Evolutionary conservation across 2,329 filamentous ascomycete genomes (phyloP).

Genomic region (Beauveria rudraprayagi): DNA sequence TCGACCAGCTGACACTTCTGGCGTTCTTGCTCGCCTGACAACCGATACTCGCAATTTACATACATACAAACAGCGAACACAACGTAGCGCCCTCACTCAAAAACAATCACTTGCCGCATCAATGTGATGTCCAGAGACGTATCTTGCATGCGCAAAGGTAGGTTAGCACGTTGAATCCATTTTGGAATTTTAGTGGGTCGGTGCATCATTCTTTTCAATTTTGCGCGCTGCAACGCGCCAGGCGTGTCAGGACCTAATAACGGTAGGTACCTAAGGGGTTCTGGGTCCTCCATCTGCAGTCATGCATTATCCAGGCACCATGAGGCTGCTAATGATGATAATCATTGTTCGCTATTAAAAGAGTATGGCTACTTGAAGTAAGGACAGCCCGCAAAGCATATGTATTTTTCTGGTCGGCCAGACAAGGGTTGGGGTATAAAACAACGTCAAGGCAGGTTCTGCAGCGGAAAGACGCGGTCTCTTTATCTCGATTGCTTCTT

Average conservation of each 20-base stretch:
- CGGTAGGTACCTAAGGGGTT: neutral
- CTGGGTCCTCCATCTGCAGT: too few relatives aligned
- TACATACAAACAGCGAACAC: neutral
- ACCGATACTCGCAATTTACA: neutral
- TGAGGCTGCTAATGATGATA: too few relatives aligned
- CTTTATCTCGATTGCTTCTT: neutral
- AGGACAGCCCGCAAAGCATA: too few relatives aligned
- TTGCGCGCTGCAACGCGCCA: neutral
- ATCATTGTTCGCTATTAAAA: too few relatives aligned
- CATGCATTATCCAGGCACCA: too few relatives aligned
- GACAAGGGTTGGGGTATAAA: too few relatives aligned
- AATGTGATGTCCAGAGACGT: neutral
- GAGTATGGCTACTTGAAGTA: too few relatives aligned
- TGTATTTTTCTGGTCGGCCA: too few relatives aligned
- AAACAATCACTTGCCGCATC: neutral
- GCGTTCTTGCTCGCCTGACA: neutral
- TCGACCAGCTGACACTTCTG: neutral
- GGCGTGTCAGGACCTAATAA: neutral
- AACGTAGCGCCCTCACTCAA: neutral
- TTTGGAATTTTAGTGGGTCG: neutral
- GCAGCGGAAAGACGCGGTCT: too few relatives aligned
- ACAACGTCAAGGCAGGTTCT: neutral
- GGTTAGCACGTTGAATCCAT: neutral
- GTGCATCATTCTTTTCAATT: neutral
- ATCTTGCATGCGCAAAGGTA: neutral